A percentile compares a stretch with the other conserved stretches of the same genome.
Evolutionary conservation across 352 stramenopile genomes (phyloP).

Genomic region (Phytophthora citrophthora): DNA sequence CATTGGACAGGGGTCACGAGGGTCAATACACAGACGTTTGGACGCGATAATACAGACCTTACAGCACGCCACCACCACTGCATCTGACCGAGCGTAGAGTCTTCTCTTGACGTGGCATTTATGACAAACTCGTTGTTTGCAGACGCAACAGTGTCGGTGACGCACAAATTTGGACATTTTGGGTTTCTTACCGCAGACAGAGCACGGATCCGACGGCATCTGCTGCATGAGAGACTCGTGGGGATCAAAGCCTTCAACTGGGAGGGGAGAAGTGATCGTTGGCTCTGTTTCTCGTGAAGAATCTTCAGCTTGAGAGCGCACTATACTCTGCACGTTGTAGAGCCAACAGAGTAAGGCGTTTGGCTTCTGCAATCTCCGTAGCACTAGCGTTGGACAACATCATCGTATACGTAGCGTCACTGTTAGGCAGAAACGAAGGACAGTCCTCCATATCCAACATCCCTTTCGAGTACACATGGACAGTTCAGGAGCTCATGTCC

Average conservation of each 20-base stretch:
- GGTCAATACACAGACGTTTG: slow-evolving; percentile 35
- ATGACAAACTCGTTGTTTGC: slow-evolving; percentile 30
- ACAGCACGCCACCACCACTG: slow-evolving; percentile 40
- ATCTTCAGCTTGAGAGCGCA: slow-evolving; percentile 4
- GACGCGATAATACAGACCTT: slow-evolving; percentile 46
- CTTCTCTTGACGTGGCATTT: slow-evolving; percentile 48
- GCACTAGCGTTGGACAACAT: slow-evolving; percentile 25
- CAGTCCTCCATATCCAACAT: slow-evolving; percentile 29
- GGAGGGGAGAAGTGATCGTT: slow-evolving; percentile 11
- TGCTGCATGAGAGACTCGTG: slow-evolving; percentile 14
- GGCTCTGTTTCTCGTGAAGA: slow-evolving; percentile 19
- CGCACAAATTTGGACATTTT: slow-evolving; percentile 25
- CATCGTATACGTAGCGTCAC: slow-evolving; percentile 15
- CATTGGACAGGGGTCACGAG: slow-evolving; percentile 41
- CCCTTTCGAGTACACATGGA: slow-evolving; percentile 32
- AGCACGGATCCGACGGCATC: slow-evolving; percentile 15
- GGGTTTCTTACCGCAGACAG: slow-evolving; percentile 26
- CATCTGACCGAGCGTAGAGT: slow-evolving; percentile 30
- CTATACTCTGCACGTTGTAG: slow-evolving; percentile 19
- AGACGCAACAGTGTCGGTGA: slow-evolving; percentile 35
- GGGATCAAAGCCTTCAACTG: neutral
- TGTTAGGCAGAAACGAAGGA: slow-evolving; percentile 16
- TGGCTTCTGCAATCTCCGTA: slow-evolving; percentile 29
- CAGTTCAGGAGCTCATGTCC: slow-evolving; percentile 11
- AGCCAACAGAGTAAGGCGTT: slow-evolving; percentile 31